phyloP scores from a whole-genome alignment of 306 rosid genomes.

The Cicer bijugum region DNA sequence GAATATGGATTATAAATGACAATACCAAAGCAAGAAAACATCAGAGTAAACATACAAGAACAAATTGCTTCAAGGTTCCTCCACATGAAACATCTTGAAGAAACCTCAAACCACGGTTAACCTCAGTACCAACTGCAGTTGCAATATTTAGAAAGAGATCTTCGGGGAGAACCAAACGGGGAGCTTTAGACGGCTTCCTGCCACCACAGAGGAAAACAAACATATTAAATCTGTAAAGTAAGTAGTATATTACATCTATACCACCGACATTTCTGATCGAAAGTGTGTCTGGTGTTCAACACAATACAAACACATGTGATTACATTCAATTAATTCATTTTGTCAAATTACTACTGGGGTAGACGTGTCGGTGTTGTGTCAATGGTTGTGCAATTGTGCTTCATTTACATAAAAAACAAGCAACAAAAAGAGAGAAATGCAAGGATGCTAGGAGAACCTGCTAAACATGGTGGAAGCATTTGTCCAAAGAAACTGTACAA shows the following conservation, averaged over 20 bases:
- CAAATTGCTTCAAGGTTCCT: slow-evolving; percentile 75
- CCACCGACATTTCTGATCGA: no score
- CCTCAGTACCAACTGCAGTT: slow-evolving; percentile 57
- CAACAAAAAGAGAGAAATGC: slow-evolving; percentile 37
- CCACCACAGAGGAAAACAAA: slow-evolving; percentile 39
- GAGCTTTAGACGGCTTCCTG: slow-evolving; percentile 68
- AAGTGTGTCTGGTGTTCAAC: no score
- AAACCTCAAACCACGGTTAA: slow-evolving; percentile 64
- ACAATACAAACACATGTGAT: no score
- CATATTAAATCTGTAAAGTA: background rate
- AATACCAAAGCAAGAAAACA: slow-evolving; percentile 27
- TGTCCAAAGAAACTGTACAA: slow-evolving; percentile 80
- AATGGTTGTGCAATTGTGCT: no score
- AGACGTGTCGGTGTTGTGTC: no score
- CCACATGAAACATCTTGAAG: slow-evolving; percentile 87
- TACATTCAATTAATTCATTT: no score
- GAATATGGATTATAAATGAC: slow-evolving; percentile 29
- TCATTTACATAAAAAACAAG: slow-evolving; percentile 1
- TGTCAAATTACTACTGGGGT: no score
- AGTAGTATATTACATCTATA: background rate
- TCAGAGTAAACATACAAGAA: slow-evolving; percentile 56
- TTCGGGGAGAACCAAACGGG: slow-evolving; percentile 74
- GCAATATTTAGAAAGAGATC: slow-evolving; percentile 69
- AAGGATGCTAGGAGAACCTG: slow-evolving; percentile 59
- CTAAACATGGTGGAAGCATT: slow-evolving; percentile 66